Evolutionary conservation across 345 rosid species (phyloP).

Genomic region (Isatis tinctoria): DNA sequence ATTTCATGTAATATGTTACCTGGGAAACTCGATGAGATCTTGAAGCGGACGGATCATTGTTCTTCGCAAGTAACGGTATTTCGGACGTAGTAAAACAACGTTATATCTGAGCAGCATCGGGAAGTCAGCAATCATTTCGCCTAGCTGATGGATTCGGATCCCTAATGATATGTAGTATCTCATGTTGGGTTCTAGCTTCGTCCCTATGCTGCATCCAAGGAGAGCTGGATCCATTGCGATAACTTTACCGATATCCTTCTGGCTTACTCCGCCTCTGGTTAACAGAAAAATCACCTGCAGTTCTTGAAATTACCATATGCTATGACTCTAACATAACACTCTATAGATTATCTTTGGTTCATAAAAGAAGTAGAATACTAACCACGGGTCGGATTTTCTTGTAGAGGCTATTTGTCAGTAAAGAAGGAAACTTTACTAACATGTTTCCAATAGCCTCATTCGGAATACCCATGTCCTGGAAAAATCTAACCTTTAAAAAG

Average conservation of each 20-base stretch:
- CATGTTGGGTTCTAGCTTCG: slow-evolving; percentile 68
- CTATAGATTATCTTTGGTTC: background rate
- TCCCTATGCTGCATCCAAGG: slow-evolving; percentile 73
- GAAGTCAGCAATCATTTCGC: slow-evolving; percentile 88
- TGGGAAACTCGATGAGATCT: slow-evolving; percentile 84
- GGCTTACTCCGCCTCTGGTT: slow-evolving; percentile 74
- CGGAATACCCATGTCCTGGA: slow-evolving; percentile 76
- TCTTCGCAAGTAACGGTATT: slow-evolving; percentile 74
- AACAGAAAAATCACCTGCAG: slow-evolving; percentile 76
- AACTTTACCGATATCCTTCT: slow-evolving; percentile 72
- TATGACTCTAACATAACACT: background rate
- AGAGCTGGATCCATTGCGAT: slow-evolving; percentile 84
- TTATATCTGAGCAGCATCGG: slow-evolving; percentile 83
- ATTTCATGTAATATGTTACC: slow-evolving; percentile 35
- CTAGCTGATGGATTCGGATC: slow-evolving; percentile 52
- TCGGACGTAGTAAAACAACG: slow-evolving; percentile 66
- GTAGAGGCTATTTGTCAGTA: slow-evolving; percentile 69
- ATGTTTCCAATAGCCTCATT: slow-evolving; percentile 83
- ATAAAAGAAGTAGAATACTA: slow-evolving; percentile 28
- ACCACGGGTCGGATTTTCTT: slow-evolving; percentile 95
- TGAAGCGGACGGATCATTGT: slow-evolving; percentile 79
- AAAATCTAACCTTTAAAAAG: slow-evolving; percentile 60
- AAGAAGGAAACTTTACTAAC: slow-evolving; percentile 84
- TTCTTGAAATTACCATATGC: background rate
- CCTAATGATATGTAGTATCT: slow-evolving; percentile 78